A percentile compares a stretch with the other conserved stretches of the same genome.
These are phyloP conservation scores for Phytophthora hibernalis DNA, from an alignment of 352 stramenopile genomes.

Conservation along the genomic window DNA sequence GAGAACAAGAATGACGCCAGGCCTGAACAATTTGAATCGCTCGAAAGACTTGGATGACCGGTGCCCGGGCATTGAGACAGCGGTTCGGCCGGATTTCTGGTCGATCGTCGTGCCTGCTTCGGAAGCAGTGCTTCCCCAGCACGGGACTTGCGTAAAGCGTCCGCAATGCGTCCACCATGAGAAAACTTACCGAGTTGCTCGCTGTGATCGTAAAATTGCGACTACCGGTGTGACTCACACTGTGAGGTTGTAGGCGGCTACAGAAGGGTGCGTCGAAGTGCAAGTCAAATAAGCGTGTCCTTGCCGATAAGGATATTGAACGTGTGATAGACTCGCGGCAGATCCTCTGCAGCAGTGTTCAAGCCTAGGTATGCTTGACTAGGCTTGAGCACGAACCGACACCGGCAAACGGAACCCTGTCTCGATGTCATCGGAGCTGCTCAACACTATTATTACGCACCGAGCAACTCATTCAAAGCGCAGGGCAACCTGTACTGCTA, in stretches of 20 bases:
- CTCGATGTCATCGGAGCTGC: not conserved
- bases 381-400: slow-evolving; percentile 21
- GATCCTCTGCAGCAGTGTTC: too few species aligned
- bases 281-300: slow-evolving; percentile 18
- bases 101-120: not conserved
- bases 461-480: too few species aligned
- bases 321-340: slow-evolving; percentile 11
- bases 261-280: slow-evolving; percentile 10
- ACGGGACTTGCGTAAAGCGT: too few species aligned
- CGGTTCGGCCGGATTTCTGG: not conserved
- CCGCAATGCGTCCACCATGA: not conserved
- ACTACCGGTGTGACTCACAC: not conserved
- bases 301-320: slow-evolving; percentile 29
- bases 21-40: slow-evolving; percentile 4
- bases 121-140: too few species aligned
- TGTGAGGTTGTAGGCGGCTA: not conserved
- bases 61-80: slow-evolving; percentile 24
- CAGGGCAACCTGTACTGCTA: too few species aligned
- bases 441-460: too few species aligned
- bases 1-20: slow-evolving; percentile 27
- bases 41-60: slow-evolving; percentile 14
- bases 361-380: too few species aligned
- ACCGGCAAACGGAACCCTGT: not conserved
- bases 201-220: not conserved
- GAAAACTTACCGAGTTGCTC: not conserved